These are phyloP conservation scores for Phalaenopsis hybrid DNA, from an alignment of 116 monocot genomes.

Conservation along the genomic window DNA sequence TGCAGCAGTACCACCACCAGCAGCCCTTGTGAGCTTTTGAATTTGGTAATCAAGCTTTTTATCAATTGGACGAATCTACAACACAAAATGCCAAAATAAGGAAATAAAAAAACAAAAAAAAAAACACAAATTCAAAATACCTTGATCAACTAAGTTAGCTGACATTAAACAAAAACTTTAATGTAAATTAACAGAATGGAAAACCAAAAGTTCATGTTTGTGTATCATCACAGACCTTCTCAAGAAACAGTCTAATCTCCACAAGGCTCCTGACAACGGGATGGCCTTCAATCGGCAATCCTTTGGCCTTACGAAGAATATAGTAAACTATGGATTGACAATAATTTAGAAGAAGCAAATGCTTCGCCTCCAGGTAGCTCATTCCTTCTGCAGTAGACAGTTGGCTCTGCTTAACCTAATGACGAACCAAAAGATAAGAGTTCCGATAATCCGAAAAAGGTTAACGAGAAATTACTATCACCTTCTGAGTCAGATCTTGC, in stretches of 20 bases:
- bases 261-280: conserved; percentile 71
- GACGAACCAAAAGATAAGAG: neutral
- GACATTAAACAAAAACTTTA: neutral
- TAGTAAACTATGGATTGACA: conserved; percentile 86
- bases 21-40: conserved; percentile 68
- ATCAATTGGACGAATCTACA: conserved; percentile 82
- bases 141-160: too few relatives aligned
- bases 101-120: neutral
- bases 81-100: neutral
- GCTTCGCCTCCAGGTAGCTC: conserved; percentile 78
- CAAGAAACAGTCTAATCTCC: conserved; percentile 79
- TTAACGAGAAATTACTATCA: conserved; percentile 6
- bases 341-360: conserved; percentile 65
- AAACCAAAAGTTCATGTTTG: neutral
- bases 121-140: too few relatives aligned
- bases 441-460: neutral
- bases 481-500: conserved; percentile 32
- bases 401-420: conserved; percentile 59
- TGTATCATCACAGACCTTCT: conserved; percentile 46
- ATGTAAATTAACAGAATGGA: neutral
- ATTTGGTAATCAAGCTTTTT: conserved; percentile 88
- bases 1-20: conserved; percentile 31
- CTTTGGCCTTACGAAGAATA: conserved; percentile 73
- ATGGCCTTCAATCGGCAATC: conserved; percentile 53
- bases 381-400: conserved; percentile 73